Evolutionary conservation across 306 rosid species (phyloP).

Genomic region (Cicer arietinum): DNA sequence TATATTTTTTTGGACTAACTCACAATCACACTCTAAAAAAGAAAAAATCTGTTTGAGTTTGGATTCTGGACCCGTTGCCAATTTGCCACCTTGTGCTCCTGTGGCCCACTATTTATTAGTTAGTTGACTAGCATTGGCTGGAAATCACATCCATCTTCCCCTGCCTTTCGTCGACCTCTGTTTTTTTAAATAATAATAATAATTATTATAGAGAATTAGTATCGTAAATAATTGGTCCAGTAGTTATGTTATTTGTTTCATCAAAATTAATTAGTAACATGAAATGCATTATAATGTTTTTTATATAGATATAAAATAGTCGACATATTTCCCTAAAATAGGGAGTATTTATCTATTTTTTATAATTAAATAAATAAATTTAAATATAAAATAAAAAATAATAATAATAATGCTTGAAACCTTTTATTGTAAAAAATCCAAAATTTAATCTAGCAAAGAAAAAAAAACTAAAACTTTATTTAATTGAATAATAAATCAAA

Average conservation of each 20-base stretch:
- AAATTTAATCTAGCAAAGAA: neutral
- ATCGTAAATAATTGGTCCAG: neutral
- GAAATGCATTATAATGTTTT: neutral
- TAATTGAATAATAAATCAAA: no score
- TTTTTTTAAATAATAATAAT: no score
- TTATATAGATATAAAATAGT: neutral
- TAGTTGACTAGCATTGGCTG: conserved; percentile 11
- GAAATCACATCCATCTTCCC: neutral
- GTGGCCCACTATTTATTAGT: conserved; percentile 9
- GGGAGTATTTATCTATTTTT: no score
- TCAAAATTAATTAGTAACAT: neutral
- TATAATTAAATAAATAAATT: no score
- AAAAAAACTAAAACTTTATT: no score
- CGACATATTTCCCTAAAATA: no score
- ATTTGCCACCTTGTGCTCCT: neutral
- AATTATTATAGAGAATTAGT: no score
- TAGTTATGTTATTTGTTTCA: neutral
- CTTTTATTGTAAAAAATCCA: neutral
- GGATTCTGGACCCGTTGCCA: neutral
- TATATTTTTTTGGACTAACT: no score
- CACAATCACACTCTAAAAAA: neutral
- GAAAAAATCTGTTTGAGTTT: neutral
- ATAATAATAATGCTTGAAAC: neutral
- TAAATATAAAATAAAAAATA: no score
- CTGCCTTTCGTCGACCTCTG: no score